Conservation (phyloP, 2,329 filamentous ascomycete species). For the Cladosporium velox region DNA sequence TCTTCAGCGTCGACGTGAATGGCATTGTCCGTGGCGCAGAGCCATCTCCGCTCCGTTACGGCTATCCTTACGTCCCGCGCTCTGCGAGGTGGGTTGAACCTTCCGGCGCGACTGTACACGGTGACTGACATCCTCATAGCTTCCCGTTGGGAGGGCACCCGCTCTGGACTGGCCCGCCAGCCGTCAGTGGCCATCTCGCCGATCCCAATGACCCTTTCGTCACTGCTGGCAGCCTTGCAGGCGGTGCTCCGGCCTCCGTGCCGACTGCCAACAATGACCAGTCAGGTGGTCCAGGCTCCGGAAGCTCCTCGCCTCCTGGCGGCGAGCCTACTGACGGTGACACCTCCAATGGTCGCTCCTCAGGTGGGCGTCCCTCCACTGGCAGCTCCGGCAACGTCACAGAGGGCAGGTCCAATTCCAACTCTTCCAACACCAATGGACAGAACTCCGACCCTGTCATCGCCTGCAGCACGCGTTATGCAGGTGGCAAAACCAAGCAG, state of each 20-base stretch:
- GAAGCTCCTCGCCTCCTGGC: not conserved
- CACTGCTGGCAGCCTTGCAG: slow-evolving; percentile 4
- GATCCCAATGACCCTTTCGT: not conserved
- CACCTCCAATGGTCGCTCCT: not conserved
- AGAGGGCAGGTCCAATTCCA: not conserved
- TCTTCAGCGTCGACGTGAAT: not conserved
- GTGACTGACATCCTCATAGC: not conserved
- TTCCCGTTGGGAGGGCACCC: not conserved
- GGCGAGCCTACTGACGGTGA: not conserved
- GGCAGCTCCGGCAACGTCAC: not conserved
- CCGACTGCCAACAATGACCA: not conserved
- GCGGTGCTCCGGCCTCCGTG: not conserved
- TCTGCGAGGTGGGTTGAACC: not conserved
- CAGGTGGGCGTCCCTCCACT: not conserved
- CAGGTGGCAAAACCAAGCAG: not conserved
- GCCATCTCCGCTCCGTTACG: not conserved
- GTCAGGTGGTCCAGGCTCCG: not conserved
- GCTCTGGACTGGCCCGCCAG: not conserved
- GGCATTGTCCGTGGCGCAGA: not conserved
- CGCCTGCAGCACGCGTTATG: not conserved
- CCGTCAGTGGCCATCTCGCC: not conserved
- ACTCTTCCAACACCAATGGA: not conserved
- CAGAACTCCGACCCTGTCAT: slow-evolving; percentile 3
- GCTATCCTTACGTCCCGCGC: not conserved
- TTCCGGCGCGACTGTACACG: not conserved